phyloP scores from a whole-genome alignment of 352 stramenopile genomes.

The Phytophthora tubulina region DNA sequence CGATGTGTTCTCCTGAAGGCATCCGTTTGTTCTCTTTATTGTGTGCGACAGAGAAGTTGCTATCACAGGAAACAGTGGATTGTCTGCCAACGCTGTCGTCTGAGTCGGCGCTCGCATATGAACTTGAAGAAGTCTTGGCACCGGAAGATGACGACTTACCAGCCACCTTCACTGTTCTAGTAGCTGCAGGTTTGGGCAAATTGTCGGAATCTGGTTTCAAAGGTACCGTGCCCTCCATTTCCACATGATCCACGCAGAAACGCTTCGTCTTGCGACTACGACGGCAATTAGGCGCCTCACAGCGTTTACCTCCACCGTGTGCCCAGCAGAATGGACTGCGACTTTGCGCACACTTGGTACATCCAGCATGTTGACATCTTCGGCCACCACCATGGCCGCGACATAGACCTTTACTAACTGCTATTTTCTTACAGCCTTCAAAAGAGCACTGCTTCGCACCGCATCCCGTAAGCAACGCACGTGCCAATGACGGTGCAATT shows the following conservation, averaged over 20 bases:
- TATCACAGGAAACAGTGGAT: conserved; percentile 48
- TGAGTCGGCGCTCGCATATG: conserved; percentile 48
- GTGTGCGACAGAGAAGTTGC: conserved; percentile 35
- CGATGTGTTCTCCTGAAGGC: conserved; percentile 11
- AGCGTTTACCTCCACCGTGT: conserved; percentile 80
- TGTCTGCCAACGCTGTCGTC: conserved; percentile 59
- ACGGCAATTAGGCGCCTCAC: conserved; percentile 69
- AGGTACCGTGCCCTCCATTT: conserved; percentile 62
- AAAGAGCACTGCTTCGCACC: conserved; percentile 76
- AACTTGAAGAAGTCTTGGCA: conserved; percentile 23
- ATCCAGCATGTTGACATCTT: conserved; percentile 68
- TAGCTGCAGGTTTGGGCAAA: conserved; percentile 2
- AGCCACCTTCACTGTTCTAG: conserved; percentile 8
- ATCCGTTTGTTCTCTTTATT: conserved; percentile 45
- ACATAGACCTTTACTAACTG: conserved; percentile 78
- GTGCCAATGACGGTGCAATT: conserved; percentile 52
- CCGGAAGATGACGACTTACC: conserved; percentile 11
- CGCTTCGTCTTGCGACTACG: conserved; percentile 81
- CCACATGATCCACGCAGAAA: conserved; percentile 82
- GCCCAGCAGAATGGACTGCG: conserved; percentile 80
- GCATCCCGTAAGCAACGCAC: conserved; percentile 56
- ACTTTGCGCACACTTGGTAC: conserved; percentile 81
- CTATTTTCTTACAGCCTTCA: conserved; percentile 76
- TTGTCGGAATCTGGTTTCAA: conserved; percentile 25
- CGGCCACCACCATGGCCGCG: conserved; percentile 77